Evolutionary conservation across 2,329 filamentous ascomycete genomes (phyloP).

Genomic region (Phoma sp.): DNA sequence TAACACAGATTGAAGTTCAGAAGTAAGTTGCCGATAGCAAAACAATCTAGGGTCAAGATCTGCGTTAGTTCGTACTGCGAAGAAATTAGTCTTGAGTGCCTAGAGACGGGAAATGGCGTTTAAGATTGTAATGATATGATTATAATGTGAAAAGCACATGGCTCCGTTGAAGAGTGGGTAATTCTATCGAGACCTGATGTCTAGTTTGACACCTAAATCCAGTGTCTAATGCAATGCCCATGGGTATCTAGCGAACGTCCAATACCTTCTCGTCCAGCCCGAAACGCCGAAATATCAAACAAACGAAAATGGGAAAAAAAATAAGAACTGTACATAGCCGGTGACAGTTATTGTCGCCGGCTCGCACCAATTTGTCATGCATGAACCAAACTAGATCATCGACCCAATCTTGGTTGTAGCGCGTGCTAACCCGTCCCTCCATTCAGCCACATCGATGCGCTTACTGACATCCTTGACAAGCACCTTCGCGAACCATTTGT

Average conservation of each 20-base stretch:
- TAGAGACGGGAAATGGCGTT: no score
- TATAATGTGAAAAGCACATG: no score
- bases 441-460: constrained; percentile 42
- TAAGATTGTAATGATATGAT: no score
- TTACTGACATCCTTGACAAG: constrained; percentile 39
- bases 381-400: background rate
- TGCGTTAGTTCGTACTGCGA: no score
- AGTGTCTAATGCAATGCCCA: constrained; percentile 4
- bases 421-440: constrained; percentile 30
- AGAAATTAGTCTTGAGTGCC: no score
- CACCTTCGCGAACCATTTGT: constrained; percentile 50
- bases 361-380: background rate
- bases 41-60: no score
- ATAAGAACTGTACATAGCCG: background rate
- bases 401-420: constrained; percentile 1
- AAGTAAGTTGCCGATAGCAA: no score
- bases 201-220: background rate
- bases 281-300: background rate
- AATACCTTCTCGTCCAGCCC: constrained; percentile 1
- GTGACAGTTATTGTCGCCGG: background rate
- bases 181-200: background rate
- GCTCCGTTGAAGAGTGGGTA: background rate
- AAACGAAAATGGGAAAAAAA: background rate
- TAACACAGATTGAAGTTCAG: no score
- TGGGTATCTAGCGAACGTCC: constrained; percentile 25